Conservation (phyloP, 2,329 filamentous ascomycete genomes). For the Helicocarpus griseus region DNA sequence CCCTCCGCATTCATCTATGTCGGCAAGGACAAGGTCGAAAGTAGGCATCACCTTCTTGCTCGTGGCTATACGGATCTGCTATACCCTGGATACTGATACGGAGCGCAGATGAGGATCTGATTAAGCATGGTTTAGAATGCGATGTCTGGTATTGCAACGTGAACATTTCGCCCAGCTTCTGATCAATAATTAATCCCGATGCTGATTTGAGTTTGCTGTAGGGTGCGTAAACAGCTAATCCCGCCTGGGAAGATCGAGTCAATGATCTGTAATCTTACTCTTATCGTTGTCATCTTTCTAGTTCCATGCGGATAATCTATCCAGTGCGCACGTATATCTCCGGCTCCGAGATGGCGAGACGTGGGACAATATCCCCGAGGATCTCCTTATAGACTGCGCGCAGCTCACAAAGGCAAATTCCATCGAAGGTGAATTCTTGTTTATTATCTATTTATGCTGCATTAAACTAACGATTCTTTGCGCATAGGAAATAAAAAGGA, state of each 20-base stretch:
- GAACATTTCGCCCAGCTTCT: not conserved
- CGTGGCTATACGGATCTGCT: constrained; percentile 5
- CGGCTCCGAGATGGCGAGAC: constrained; percentile 66
- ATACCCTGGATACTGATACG: constrained; percentile 3
- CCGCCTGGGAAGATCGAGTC: not conserved
- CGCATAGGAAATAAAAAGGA: constrained; percentile 88
- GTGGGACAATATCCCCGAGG: constrained; percentile 72
- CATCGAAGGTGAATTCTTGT: constrained; percentile 62
- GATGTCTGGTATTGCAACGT: constrained; percentile 66
- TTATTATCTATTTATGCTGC: not conserved
- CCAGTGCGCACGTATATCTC: constrained; percentile 92
- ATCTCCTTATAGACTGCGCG: constrained; percentile 76
- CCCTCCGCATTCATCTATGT: constrained; percentile 87
- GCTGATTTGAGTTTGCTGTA: constrained; percentile 3
- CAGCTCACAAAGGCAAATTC: constrained; percentile 98
- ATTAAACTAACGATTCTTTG: not conserved
- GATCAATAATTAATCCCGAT: too few species aligned
- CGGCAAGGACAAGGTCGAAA: constrained; percentile 98
- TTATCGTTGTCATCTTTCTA: too few species aligned
- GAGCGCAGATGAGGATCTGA: constrained; percentile 78
- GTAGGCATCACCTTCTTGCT: constrained; percentile 43
- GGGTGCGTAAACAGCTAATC: not conserved
- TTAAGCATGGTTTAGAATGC: constrained; percentile 87
- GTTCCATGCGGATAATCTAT: constrained; percentile 98
- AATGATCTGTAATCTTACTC: constrained; percentile 2